Evolutionary conservation across 2,329 filamentous ascomycete species (phyloP).

Genomic region (Xylariaceae sp.): DNA sequence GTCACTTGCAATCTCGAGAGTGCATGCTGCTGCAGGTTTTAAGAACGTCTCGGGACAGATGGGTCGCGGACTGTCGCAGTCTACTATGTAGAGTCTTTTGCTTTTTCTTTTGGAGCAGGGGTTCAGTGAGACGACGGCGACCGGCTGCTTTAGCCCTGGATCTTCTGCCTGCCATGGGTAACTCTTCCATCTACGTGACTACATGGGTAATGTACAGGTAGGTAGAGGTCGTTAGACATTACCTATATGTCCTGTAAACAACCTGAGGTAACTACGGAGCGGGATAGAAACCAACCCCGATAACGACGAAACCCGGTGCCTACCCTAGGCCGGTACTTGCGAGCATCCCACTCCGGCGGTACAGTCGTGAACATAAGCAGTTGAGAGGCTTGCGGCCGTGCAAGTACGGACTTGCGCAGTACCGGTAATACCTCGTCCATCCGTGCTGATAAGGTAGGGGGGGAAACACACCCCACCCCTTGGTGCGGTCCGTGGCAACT

Average conservation of each 20-base stretch:
- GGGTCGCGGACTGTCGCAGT: constrained; percentile 8
- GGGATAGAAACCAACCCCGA: no score
- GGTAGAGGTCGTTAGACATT: no score
- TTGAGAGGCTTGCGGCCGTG: not conserved
- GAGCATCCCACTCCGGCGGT: no score
- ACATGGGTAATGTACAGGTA: no score
- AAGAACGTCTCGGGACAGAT: constrained; percentile 11
- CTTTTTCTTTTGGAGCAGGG: not conserved
- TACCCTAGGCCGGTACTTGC: no score
- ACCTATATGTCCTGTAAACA: no score
- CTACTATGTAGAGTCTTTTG: not conserved
- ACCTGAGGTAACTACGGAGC: no score
- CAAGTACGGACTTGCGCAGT: not conserved
- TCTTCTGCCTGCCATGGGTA: no score
- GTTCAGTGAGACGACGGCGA: not conserved
- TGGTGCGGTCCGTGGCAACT: constrained; percentile 7
- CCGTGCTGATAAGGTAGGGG: not conserved
- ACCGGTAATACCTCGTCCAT: not conserved
- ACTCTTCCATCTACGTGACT: no score
- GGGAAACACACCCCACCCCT: not conserved
- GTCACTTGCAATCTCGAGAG: constrained; percentile 18
- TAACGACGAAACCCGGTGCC: no score
- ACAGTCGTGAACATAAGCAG: no score
- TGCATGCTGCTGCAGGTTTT: constrained; percentile 20
- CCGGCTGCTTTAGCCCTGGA: not conserved